Conservation (phyloP, 371 early-diverging fungal species). For the Mucor velutinosus region DNA sequence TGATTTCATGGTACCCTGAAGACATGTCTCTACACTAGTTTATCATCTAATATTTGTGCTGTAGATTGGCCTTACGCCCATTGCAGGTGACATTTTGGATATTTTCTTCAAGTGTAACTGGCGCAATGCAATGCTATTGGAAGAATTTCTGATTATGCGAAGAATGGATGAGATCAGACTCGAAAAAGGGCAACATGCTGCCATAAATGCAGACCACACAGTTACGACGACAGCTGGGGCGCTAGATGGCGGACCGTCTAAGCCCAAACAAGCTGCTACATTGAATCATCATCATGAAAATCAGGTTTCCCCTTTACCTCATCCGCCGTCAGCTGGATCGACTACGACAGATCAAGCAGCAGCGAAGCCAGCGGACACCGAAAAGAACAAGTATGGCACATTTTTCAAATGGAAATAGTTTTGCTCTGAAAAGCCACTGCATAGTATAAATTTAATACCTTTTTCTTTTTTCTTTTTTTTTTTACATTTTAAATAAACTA, state of each 20-base stretch:
- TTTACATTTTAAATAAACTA: neutral
- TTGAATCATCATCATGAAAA: neutral
- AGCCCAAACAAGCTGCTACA: neutral
- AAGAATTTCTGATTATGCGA: conserved; percentile 44
- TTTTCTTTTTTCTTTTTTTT: neutral
- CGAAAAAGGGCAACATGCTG: conserved; percentile 24
- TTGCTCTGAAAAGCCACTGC: conserved; percentile 2
- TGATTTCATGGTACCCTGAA: conserved; percentile 46
- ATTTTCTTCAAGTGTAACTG: conserved; percentile 52
- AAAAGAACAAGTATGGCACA: conserved; percentile 16
- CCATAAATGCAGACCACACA: neutral
- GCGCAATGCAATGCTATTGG: conserved; percentile 48
- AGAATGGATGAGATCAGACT: conserved; percentile 40
- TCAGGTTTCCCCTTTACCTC: neutral
- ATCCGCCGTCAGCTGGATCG: neutral
- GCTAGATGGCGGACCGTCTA: neutral
- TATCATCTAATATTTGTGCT: neutral
- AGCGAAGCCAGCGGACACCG: neutral
- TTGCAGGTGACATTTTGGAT: conserved; percentile 55
- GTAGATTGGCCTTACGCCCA: conserved; percentile 48
- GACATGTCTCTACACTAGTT: neutral
- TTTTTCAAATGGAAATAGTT: conserved; percentile 5
- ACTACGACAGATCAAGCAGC: neutral
- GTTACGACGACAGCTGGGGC: neutral
- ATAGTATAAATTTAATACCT: neutral